Conservation (phyloP, 352 stramenopile genomes). For the Pythium rhizo-oryzae region DNA sequence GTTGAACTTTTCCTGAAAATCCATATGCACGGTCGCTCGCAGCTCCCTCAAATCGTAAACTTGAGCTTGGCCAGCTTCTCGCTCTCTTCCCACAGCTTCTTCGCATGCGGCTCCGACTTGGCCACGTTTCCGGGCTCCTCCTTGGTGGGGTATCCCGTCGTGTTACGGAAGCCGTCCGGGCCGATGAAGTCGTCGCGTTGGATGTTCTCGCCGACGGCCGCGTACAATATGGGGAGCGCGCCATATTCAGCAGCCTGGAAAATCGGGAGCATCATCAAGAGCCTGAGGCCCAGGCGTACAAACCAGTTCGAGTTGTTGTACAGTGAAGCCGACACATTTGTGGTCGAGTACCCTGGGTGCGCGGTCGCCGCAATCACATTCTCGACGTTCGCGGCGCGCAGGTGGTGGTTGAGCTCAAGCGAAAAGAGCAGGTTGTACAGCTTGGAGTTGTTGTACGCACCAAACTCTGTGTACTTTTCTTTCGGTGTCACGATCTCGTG, state of each 20-base stretch:
- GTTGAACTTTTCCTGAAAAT: too few species aligned
- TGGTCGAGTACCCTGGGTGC: constrained; percentile 43
- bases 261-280: constrained; percentile 40
- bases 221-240: constrained; percentile 46
- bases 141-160: constrained; percentile 40
- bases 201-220: constrained; percentile 35
- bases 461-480: constrained; percentile 35
- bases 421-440: constrained; percentile 58
- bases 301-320: too few species aligned
- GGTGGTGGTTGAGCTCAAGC: constrained; percentile 40
- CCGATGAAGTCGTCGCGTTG: constrained; percentile 40
- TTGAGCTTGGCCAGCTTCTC: constrained; percentile 36
- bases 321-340: constrained; percentile 35
- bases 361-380: constrained; percentile 31
- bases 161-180: constrained; percentile 29
- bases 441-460: constrained; percentile 50
- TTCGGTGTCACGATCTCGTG: constrained; percentile 39
- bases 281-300: too few species aligned
- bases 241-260: constrained; percentile 48
- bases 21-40: too few species aligned
- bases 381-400: constrained; percentile 32
- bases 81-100: constrained; percentile 45
- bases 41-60: too few species aligned
- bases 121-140: constrained; percentile 35
- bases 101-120: constrained; percentile 33